phyloP scores from a whole-genome alignment of 2,329 filamentous ascomycete genomes.

The Pseudogymnoascus verrucosus region DNA sequence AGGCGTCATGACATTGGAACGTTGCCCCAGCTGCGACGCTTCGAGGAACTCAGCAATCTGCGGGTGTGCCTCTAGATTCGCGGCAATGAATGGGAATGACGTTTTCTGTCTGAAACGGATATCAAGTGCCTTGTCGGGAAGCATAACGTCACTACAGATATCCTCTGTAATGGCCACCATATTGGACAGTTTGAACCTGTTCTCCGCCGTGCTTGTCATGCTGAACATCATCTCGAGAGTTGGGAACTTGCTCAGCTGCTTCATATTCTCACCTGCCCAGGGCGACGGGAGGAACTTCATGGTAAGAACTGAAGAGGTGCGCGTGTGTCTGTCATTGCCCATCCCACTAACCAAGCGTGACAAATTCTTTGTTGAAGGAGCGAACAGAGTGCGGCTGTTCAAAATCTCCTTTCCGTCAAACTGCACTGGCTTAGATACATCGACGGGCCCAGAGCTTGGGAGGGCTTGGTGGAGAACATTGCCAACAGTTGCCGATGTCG shows the following conservation, averaged over 20 bases:
- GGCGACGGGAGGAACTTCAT: slow-evolving; percentile 12
- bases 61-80: slow-evolving; percentile 10
- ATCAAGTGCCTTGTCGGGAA: slow-evolving; percentile 26
- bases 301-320: neutral
- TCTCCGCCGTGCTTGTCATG: slow-evolving; percentile 14
- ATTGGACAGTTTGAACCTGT: slow-evolving; percentile 12
- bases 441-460: neutral
- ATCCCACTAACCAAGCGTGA: slow-evolving; percentile 1
- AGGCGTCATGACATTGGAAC: slow-evolving; percentile 18
- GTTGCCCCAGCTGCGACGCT: slow-evolving; percentile 17
- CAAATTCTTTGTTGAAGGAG: slow-evolving; percentile 6
- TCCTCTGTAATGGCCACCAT: slow-evolving; percentile 21
- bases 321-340: neutral
- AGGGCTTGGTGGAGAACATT: neutral
- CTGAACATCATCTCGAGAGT: slow-evolving; percentile 24
- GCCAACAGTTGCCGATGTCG: neutral
- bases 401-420: neutral
- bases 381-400: neutral
- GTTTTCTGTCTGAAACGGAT: slow-evolving; percentile 25
- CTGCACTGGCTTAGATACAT: neutral
- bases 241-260: slow-evolving; percentile 23
- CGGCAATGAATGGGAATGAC: slow-evolving; percentile 14
- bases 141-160: slow-evolving; percentile 23
- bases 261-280: neutral
- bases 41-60: slow-evolving; percentile 18